A percentile compares a stretch with the other conserved stretches of the same genome.
Conservation (phyloP, 2,329 filamentous ascomycete species). For the Aspergillus latus region DNA sequence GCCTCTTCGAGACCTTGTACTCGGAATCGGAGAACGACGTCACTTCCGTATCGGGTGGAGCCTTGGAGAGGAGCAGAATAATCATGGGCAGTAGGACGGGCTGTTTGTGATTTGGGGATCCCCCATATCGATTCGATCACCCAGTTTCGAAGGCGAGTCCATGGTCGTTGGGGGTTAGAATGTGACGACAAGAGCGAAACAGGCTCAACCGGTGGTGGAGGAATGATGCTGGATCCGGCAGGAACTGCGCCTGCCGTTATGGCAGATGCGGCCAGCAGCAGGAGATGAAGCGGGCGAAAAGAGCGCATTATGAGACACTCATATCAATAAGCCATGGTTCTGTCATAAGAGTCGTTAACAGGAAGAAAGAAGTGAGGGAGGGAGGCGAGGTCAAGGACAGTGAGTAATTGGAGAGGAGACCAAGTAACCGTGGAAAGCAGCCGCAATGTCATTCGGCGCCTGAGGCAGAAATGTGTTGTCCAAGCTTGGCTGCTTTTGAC, state of each 20-base stretch:
- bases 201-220: slow-evolving; percentile 34
- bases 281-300: slow-evolving; percentile 16
- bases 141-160: slow-evolving; percentile 43
- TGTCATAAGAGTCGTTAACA: background rate
- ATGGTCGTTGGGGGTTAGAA: slow-evolving; percentile 35
- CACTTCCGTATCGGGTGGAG: slow-evolving; percentile 64
- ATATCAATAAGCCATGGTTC: slow-evolving; percentile 7
- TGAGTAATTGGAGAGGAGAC: background rate
- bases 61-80: slow-evolving; percentile 38
- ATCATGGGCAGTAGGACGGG: slow-evolving; percentile 21
- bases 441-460: background rate
- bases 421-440: background rate
- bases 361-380: background rate
- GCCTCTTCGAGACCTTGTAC: slow-evolving; percentile 69
- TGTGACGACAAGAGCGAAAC: slow-evolving; percentile 29
- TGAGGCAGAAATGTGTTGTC: slow-evolving; percentile 4
- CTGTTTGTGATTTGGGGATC: slow-evolving; percentile 29
- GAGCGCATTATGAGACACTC: slow-evolving; percentile 13
- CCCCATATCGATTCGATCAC: slow-evolving; percentile 47
- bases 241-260: slow-evolving; percentile 33
- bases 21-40: slow-evolving; percentile 89
- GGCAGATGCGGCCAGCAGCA: slow-evolving; percentile 21
- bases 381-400: background rate
- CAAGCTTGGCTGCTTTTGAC: background rate
- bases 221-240: slow-evolving; percentile 38